phyloP scores from a whole-genome alignment of 106 monocot genomes.

The Amphibolis antarctica region DNA sequence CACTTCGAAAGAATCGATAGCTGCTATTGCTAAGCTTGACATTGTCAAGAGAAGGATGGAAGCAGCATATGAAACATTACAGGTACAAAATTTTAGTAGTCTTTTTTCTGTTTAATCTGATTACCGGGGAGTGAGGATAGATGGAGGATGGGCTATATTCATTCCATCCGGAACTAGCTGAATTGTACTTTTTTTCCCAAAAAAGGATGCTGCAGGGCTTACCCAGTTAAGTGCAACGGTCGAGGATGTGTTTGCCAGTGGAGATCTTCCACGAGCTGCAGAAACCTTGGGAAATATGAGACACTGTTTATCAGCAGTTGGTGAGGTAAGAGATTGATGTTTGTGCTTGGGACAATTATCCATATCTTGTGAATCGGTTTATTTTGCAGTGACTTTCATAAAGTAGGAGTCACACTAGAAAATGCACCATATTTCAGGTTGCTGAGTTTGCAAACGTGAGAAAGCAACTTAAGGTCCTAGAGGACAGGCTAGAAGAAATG shows the following conservation, averaged over 20 bases:
- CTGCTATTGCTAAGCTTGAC: conserved; percentile 79
- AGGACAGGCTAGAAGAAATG: conserved; percentile 95
- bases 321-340: conserved; percentile 48
- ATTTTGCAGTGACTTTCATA: background rate
- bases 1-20: conserved; percentile 72
- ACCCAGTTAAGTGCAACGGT: conserved; percentile 93
- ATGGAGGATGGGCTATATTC: background rate
- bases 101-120: background rate
- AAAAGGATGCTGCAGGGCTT: conserved; percentile 91
- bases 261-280: conserved; percentile 92
- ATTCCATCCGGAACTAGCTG: background rate
- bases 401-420: background rate
- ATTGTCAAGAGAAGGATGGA: conserved; percentile 90
- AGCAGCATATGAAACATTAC: conserved; percentile 83
- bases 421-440: conserved; percentile 40
- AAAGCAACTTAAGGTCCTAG: conserved; percentile 90
- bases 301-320: conserved; percentile 94
- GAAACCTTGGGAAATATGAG: conserved; percentile 98
- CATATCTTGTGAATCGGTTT: background rate
- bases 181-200: background rate
- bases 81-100: conserved; percentile 31
- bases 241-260: conserved; percentile 98
- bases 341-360: background rate
- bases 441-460: conserved; percentile 99
- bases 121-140: background rate